Evolutionary conservation across 176 grass and related monocot genomes (phyloP), one percentile per base, ranked within the genome.

Genomic region (Pharus latifolius): DNA sequence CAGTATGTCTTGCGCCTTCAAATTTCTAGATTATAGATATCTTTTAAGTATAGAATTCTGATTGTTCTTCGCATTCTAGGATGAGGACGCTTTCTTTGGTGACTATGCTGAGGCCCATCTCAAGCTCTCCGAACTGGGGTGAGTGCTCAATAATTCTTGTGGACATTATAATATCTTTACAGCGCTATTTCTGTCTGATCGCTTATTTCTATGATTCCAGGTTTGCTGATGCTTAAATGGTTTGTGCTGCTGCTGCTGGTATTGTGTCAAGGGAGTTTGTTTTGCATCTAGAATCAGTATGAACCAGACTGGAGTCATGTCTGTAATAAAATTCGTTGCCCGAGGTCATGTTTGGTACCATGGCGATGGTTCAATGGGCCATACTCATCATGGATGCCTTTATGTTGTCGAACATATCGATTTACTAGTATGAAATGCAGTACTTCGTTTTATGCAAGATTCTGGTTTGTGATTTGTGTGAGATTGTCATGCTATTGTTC

Each of bases 51-150:
- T 14, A 0, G 0, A 12, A 7, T 43, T 6, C 64, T 76, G 42
- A 85, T 64, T 43, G 8, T 56, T 20, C 3, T 10, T 9, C 17
- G 3, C 1, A 7, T 59, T 80, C 13, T 26, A 96, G 91, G 91
- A 96, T 69, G 91, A 96, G 84, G 88, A 91, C 73, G 91, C 87
- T 60, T 96, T 96, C 84, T 96, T 96, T 40, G 91, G 80, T 6
- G 87, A 96, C 68, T 96, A 96, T 76, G 76, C 79, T 63, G 84
- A 91, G 44, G 80, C 91, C 25, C 91, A 96, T 72, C 83, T 96
- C 60, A 96, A 82, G 87, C 91, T 96, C 7, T 96, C 91, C 0
- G 91, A 96, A 82, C 75, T 96, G 35, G 91, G 91, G 91, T 96
- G 32, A 55, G 59, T 20, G 0, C 47, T 12, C 23, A 23, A 3